A percentile compares a stretch with the other conserved stretches of the same genome.
Evolutionary conservation across 148 eudicot species (phyloP).

Genomic region (Cornus controversa): DNA sequence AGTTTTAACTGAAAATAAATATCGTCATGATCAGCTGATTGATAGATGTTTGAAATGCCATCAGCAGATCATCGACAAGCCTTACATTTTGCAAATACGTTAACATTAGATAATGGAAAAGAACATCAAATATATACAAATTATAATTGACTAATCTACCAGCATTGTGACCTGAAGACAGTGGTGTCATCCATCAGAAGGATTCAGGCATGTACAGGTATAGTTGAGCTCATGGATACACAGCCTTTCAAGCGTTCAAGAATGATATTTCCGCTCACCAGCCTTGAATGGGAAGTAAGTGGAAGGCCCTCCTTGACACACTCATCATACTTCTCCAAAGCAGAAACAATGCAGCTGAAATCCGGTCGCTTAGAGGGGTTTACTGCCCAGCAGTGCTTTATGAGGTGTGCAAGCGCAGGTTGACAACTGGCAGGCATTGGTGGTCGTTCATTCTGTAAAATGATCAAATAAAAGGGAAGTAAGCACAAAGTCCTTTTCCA

Average conservation of each 20-base stretch:
- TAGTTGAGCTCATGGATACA: conserved; percentile 50
- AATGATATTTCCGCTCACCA: conserved; percentile 49
- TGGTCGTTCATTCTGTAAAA: conserved; percentile 81
- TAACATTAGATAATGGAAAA: background rate
- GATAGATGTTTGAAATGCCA: background rate
- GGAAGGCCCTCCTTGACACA: conserved; percentile 96
- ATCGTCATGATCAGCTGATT: background rate
- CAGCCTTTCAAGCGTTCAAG: conserved; percentile 76
- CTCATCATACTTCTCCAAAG: conserved; percentile 74
- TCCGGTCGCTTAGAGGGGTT: conserved; percentile 93
- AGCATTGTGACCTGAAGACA: background rate
- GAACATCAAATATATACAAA: background rate
- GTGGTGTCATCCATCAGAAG: background rate
- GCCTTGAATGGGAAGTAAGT: conserved; percentile 55
- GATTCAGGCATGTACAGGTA: conserved; percentile 64
- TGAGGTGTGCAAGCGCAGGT: conserved; percentile 88
- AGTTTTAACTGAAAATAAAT: too few relatives aligned
- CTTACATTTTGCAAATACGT: too few relatives aligned
- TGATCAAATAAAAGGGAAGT: background rate
- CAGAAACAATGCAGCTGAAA: conserved; percentile 70
- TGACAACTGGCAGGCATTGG: conserved; percentile 93
- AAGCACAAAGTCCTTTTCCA: background rate
- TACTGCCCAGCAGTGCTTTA: conserved; percentile 82
- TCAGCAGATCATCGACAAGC: background rate
- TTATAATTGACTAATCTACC: background rate